Evolutionary conservation across 148 eudicot genomes (phyloP), one percentile per base, ranked within the genome.

Genomic region (Silene latifolia): DNA sequence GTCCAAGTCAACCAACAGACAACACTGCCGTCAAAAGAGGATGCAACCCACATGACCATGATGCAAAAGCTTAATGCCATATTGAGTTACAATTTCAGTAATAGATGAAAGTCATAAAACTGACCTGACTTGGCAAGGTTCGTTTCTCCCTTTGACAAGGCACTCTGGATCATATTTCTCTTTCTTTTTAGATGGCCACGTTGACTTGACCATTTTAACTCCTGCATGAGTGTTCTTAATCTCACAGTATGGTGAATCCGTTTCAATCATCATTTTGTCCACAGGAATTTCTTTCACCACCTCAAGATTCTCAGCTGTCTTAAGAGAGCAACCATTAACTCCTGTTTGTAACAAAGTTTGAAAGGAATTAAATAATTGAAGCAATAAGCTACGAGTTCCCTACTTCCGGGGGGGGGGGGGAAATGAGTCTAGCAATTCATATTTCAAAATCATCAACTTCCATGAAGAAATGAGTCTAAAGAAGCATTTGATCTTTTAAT

Each of bases 221-320:
- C 99, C 99, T n/a, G 99, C 97, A 90, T 92, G 97, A 56, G 99
- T 92, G 74, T 86, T 95, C 82, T 92, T 95, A 76, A 95, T 90
- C 65, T 92, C 99, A 84, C 99, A 95, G 72, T 95, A 95, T 23
- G 99, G 99, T 58, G 99, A 88, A 88, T 95, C 99, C 14, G 99
- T 95, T 80, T 95, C 99, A 77, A 95, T 95, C 97, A 95, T 92
- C 91, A 95, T 88, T 74, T 89, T 85, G 73, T 92, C 97, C 29
- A 85, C 58, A 64, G 99, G 99, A 72, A 95, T 88, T 75, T 94
- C 89, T 79, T 82, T 90, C 62, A 95, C 90, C 74, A 86, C 97
- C 42, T 92, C 97, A 79, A 95, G 91, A 78, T 95, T 95, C 76
- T 92, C 97, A 69, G 88, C 81, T 48, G 86, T 89, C 86, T 89